Percentiles rank a stretch among this genome's conserved stretches.
Conservation (phyloP, 2,329 filamentous ascomycete species). For the Aspergillus sp. region DNA sequence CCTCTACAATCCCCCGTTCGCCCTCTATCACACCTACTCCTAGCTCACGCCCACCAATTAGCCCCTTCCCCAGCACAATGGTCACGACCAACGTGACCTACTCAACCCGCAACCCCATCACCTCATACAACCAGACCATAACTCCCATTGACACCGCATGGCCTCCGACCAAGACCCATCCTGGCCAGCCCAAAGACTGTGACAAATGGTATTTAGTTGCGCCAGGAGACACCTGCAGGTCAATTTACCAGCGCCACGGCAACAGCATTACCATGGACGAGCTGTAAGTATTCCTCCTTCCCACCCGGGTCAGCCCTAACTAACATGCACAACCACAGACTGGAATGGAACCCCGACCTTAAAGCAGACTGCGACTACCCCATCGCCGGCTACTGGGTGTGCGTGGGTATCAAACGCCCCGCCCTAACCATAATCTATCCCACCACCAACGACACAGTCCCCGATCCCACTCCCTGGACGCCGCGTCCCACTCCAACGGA, state of each 20-base stretch:
- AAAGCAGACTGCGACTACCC: constrained; percentile 11
- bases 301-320: neutral
- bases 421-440: constrained; percentile 4
- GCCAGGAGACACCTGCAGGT: constrained; percentile 15
- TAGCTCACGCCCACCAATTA: neutral
- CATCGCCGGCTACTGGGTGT: constrained; percentile 15
- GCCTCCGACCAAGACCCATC: constrained; percentile 16
- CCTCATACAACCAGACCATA: constrained; percentile 4
- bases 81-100: constrained; percentile 1
- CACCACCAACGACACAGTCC: neutral
- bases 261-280: constrained; percentile 7
- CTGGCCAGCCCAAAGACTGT: constrained; percentile 12
- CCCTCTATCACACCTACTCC: neutral
- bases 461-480: constrained; percentile 2
- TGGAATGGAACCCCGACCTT: constrained; percentile 18
- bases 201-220: constrained; percentile 14
- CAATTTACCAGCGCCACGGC: constrained; percentile 7
- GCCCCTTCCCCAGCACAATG: neutral
- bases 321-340: neutral
- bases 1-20: no score
- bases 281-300: constrained; percentile 4
- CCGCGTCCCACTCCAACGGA: neutral
- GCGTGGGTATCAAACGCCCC: constrained; percentile 4
- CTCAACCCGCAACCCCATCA: constrained; percentile 13
- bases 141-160: constrained; percentile 8